Conservation (phyloP, 2,329 filamentous ascomycete genomes). For the Fusarium torulosum region DNA sequence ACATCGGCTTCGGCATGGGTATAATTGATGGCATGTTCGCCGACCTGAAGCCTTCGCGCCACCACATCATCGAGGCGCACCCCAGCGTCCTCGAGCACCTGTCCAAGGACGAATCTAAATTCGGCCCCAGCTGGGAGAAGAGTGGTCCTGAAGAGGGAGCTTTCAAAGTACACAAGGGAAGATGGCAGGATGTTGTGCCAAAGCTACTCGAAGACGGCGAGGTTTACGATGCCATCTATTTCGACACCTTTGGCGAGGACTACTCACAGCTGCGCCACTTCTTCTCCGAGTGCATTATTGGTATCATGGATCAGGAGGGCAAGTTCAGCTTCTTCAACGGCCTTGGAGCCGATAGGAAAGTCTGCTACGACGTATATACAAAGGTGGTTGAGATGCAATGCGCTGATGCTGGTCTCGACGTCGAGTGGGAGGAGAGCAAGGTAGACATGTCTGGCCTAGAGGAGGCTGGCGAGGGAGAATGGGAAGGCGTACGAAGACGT, state of each 20-base stretch:
- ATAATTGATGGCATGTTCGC: slow-evolving; percentile 86
- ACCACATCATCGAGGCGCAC: slow-evolving; percentile 91
- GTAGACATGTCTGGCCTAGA: slow-evolving; percentile 77
- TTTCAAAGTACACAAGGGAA: slow-evolving; percentile 75
- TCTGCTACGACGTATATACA: slow-evolving; percentile 97
- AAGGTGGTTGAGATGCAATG: slow-evolving; percentile 93
- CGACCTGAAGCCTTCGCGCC: slow-evolving; percentile 72
- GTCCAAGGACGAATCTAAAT: slow-evolving; percentile 60
- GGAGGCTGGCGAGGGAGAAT: slow-evolving; percentile 77
- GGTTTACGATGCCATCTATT: slow-evolving; percentile 90
- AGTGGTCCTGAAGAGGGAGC: slow-evolving; percentile 72
- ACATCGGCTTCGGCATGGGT: slow-evolving; percentile 92
- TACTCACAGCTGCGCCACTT: slow-evolving; percentile 88
- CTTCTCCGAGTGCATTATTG: slow-evolving; percentile 88
- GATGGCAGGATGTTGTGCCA: slow-evolving; percentile 85
- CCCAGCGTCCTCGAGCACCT: slow-evolving; percentile 79
- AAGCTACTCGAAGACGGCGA: slow-evolving; percentile 75
- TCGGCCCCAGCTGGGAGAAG: slow-evolving; percentile 68
- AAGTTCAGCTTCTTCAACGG: slow-evolving; percentile 92
- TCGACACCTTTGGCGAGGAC: slow-evolving; percentile 97
- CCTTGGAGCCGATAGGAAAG: slow-evolving; percentile 88
- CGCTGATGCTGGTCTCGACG: slow-evolving; percentile 88
- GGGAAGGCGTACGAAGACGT: slow-evolving; percentile 87
- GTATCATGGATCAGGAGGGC: slow-evolving; percentile 77
- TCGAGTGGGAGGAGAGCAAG: slow-evolving; percentile 83